These are phyloP conservation scores for Elaeis oleifera DNA, from an alignment of 202 grass and related monocot species.

Conservation along the genomic window DNA sequence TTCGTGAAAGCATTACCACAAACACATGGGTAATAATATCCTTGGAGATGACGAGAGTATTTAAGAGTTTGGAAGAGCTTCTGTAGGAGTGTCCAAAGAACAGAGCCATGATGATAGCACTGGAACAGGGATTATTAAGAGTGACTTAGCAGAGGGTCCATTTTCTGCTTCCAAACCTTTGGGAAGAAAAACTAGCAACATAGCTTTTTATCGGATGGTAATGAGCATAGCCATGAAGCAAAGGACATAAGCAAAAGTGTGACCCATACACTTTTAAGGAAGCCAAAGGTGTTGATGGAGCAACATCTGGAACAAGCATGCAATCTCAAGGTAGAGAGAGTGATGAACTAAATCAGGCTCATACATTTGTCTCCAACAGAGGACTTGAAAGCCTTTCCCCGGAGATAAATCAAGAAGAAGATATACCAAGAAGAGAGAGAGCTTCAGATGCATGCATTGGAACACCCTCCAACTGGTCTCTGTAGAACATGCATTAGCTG, in stretches of 20 bases:
- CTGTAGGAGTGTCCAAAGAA: constrained; percentile 6
- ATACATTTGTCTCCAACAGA: constrained; percentile 7
- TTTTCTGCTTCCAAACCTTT: constrained; percentile 13
- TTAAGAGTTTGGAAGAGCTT: constrained; percentile 8
- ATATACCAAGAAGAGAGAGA: neutral
- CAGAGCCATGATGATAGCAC: neutral
- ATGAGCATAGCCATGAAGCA: neutral
- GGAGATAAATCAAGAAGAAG: constrained; percentile 1
- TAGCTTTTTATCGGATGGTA: neutral
- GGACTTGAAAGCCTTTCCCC: constrained; percentile 1
- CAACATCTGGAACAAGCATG: neutral
- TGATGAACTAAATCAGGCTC: constrained; percentile 18
- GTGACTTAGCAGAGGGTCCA: constrained; percentile 23
- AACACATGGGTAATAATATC: constrained; percentile 21
- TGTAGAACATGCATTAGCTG: constrained; percentile 21
- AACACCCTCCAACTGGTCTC: constrained; percentile 23
- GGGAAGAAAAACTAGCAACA: constrained; percentile 1
- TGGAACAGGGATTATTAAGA: neutral
- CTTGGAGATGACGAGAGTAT: constrained; percentile 13
- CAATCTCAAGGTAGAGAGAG: constrained; percentile 27
- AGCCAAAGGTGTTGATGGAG: too few relatives aligned
- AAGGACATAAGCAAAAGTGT: too few relatives aligned
- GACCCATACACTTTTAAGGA: too few relatives aligned
- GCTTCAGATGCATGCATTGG: neutral
- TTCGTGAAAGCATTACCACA: constrained; percentile 11